phyloP scores from a whole-genome alignment of 2,329 filamentous ascomycete species.

The Pseudopithomyces maydicus region DNA sequence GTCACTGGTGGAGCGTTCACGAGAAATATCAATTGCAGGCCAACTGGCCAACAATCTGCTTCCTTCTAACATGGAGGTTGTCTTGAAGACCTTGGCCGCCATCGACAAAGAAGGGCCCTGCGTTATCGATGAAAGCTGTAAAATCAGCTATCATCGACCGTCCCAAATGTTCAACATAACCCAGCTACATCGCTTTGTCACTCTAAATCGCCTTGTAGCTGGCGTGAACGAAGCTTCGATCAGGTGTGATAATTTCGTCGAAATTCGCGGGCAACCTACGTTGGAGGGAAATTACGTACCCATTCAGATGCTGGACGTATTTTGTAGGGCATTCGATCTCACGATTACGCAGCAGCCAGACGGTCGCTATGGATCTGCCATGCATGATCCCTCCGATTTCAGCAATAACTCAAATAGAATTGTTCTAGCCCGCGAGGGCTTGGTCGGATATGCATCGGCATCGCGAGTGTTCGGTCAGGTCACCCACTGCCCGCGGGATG shows the following conservation, averaged over 20 bases:
- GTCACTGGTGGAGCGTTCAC: conserved; percentile 5
- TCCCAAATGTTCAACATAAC: conserved; percentile 26
- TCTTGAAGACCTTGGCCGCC: not conserved
- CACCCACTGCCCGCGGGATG: conserved; percentile 7
- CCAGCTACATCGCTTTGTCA: conserved; percentile 19
- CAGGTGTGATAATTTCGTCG: conserved; percentile 20
- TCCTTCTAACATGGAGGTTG: conserved; percentile 6
- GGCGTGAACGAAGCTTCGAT: conserved; percentile 9
- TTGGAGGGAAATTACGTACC: conserved; percentile 21
- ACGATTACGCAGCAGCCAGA: not conserved
- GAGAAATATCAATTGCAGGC: not conserved
- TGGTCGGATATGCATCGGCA: conserved; percentile 21
- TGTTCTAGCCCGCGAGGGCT: conserved; percentile 16
- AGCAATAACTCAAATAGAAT: conserved; percentile 14
- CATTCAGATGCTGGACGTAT: conserved; percentile 12
- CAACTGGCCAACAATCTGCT: not conserved
- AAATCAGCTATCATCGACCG: conserved; percentile 17
- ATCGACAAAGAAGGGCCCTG: not conserved
- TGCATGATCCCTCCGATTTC: conserved; percentile 22
- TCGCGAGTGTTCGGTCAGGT: conserved; percentile 16
- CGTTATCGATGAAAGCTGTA: not conserved
- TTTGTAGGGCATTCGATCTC: conserved; percentile 11
- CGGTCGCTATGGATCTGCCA: not conserved
- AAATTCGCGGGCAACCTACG: conserved; percentile 22
- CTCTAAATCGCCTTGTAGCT: not conserved